Evolutionary conservation across 768 basidiomycete genomes (phyloP).

Genomic region (Psilocybe subaeruginosa): DNA sequence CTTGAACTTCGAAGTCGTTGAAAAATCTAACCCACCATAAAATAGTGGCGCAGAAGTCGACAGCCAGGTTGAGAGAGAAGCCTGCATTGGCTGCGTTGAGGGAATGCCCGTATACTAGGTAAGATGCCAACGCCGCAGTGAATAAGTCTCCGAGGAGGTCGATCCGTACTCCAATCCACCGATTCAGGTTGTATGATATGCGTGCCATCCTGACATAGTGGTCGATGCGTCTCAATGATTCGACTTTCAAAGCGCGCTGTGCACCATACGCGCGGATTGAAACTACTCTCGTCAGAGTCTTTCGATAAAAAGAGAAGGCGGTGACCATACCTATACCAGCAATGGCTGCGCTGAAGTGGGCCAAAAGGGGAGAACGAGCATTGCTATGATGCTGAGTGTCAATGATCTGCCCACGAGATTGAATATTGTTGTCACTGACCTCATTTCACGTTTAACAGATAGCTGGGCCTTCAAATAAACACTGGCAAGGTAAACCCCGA

Average conservation of each 20-base stretch:
- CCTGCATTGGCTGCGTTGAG: conserved; percentile 47
- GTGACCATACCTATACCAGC: conserved; percentile 47
- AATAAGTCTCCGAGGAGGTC: conserved; percentile 62
- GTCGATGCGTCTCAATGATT: conserved; percentile 54
- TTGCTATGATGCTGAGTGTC: conserved; percentile 12
- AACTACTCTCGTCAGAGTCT: conserved; percentile 24
- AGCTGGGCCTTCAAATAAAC: conserved; percentile 48
- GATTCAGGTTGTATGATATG: conserved; percentile 52
- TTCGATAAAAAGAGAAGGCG: not conserved
- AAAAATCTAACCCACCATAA: conserved; percentile 48
- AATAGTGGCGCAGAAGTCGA: conserved; percentile 59
- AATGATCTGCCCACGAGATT: not conserved
- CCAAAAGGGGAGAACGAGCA: conserved; percentile 20
- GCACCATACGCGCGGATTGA: conserved; percentile 69
- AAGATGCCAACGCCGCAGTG: conserved; percentile 52
- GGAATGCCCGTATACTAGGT: conserved; percentile 50
- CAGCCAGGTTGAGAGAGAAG: conserved; percentile 61
- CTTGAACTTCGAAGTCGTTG: conserved; percentile 48
- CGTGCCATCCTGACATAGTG: conserved; percentile 47
- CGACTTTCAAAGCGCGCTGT: conserved; percentile 46
- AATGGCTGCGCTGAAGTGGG: conserved; percentile 39
- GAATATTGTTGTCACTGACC: not conserved
- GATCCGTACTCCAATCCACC: conserved; percentile 51
- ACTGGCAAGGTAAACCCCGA: conserved; percentile 45
- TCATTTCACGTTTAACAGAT: conserved; percentile 44